A percentile compares a stretch with the other conserved stretches of the same genome.
Evolutionary conservation across 2,329 filamentous ascomycete genomes (phyloP).

Genomic region (Aquanectria penicillioides): DNA sequence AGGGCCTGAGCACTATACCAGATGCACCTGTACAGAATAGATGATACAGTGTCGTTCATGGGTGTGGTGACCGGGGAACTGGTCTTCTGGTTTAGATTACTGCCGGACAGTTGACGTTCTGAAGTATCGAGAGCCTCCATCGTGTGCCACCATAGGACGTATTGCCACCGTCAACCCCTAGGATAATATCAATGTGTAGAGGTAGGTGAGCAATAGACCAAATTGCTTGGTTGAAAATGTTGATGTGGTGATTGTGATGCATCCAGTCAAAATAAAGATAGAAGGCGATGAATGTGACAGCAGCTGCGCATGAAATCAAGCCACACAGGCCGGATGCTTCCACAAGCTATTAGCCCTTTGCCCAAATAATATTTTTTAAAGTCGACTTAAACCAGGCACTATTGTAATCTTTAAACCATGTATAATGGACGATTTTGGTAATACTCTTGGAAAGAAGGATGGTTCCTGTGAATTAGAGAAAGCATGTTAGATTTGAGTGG

Average conservation of each 20-base stretch:
- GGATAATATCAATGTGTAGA: conserved; percentile 9
- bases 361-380: too few species aligned
- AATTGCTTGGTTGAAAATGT: not conserved
- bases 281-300: conserved; percentile 11
- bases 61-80: not conserved
- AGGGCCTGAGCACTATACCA: not conserved
- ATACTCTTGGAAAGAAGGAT: conserved; percentile 19
- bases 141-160: conserved; percentile 14
- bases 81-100: too few species aligned
- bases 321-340: conserved; percentile 8
- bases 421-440: conserved; percentile 8
- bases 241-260: conserved; percentile 16
- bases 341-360: not conserved
- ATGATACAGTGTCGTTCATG: not conserved
- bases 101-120: not conserved
- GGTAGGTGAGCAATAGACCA: conserved; percentile 13
- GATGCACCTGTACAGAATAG: not conserved
- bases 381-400: conserved; percentile 13
- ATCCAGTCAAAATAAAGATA: conserved; percentile 26
- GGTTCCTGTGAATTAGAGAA: not conserved
- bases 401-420: conserved; percentile 2
- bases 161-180: conserved; percentile 19
- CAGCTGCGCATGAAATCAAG: conserved; percentile 10
- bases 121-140: not conserved
- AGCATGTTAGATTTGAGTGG: not conserved